A percentile compares a stretch with the other conserved stretches of the same genome.
phyloP scores from a whole-genome alignment of 2,329 filamentous ascomycete genomes.

The Shiraia bambusicola region DNA sequence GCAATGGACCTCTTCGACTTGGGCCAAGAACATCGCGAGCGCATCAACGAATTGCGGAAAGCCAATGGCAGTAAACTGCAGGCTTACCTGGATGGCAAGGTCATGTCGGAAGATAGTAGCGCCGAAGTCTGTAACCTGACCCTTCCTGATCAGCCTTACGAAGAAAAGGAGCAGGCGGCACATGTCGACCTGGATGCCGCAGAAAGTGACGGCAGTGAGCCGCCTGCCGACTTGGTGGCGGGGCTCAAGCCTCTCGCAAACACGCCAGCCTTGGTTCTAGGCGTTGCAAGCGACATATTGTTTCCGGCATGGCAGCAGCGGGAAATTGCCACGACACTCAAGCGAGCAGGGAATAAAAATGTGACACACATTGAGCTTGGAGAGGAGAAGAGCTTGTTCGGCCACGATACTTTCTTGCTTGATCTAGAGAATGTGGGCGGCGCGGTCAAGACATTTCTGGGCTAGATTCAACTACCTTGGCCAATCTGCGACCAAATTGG shows the following conservation, averaged over 20 bases:
- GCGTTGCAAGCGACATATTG: conserved; percentile 91
- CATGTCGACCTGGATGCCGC: conserved; percentile 30
- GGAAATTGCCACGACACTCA: conserved; percentile 84
- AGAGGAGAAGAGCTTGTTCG: conserved; percentile 91
- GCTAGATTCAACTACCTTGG: conserved; percentile 43
- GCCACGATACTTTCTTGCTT: conserved; percentile 92
- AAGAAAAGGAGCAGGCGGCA: conserved; percentile 68
- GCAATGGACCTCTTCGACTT: conserved; percentile 99
- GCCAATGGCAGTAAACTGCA: conserved; percentile 62
- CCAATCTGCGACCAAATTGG: background rate
- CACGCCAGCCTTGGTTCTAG: conserved; percentile 84
- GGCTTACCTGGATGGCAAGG: conserved; percentile 41
- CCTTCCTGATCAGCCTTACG: conserved; percentile 78
- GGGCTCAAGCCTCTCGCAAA: conserved; percentile 72
- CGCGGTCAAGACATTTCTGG: conserved; percentile 75
- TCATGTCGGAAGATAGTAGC: conserved; percentile 21
- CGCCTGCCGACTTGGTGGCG: conserved; percentile 75
- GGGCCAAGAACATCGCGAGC: conserved; percentile 68
- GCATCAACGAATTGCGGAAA: conserved; percentile 62
- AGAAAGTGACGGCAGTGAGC: conserved; percentile 49
- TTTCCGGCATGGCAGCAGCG: conserved; percentile 98
- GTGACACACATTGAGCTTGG: conserved; percentile 90
- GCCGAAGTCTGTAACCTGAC: conserved; percentile 72
- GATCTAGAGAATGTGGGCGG: conserved; percentile 92
- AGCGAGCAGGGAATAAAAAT: conserved; percentile 71